Base-by-base conservation (phyloP, 805 yeast genomes). In the Metschnikowia aberdeeniae region DNA sequence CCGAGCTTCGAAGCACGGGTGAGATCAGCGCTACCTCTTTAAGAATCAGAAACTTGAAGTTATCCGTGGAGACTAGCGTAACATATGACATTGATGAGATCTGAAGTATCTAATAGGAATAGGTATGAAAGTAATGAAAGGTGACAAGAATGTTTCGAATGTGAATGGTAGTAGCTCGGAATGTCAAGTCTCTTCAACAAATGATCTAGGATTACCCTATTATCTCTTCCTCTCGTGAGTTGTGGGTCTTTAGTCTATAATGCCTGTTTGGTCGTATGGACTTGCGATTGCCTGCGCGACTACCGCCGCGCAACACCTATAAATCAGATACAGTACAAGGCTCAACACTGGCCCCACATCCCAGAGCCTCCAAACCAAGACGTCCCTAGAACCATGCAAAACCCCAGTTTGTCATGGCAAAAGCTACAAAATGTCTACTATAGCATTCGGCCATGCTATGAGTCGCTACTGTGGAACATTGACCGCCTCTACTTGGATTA, bases 11-110 rank as follows among this genome's bases (percentile, higher is more conserved):
- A 30, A 84, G 58, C 37, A 70, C 73, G 4, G 76, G 73, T 58
- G 86, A 86, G 73, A 88, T 79, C 62, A 74, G 66, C 0, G 97
- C 97, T 0, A 89, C 90, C 22, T 86, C 90, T 44, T 80, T 76
- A 12, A 81, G 61, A 1, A 90, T 67, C 17, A 80, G 70, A 56
- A 78, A 84, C 49, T 73, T 77, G 57, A 75, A 79, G 5, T 82
- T 81, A 55, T 89, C 96, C 7, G 82, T 74, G 1, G 96, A 86
- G 1, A 86, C 76, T 31, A 92, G 68, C 6, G 84, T 82, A 7
- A 89, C 80, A 56, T 68, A 79, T 31, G 47, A 31, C 42, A 39
- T 39, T 7, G 26, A 22, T 22, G 26, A 3, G 26, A 22, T 22
- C 26, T 22, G 26, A 4, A 22, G 26, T 22, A 22, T 6, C 4